Percentiles rank a stretch among this genome's conserved stretches.
Conservation (phyloP, 768 basidiomycete species). For the Lactarius sanguifluus region DNA sequence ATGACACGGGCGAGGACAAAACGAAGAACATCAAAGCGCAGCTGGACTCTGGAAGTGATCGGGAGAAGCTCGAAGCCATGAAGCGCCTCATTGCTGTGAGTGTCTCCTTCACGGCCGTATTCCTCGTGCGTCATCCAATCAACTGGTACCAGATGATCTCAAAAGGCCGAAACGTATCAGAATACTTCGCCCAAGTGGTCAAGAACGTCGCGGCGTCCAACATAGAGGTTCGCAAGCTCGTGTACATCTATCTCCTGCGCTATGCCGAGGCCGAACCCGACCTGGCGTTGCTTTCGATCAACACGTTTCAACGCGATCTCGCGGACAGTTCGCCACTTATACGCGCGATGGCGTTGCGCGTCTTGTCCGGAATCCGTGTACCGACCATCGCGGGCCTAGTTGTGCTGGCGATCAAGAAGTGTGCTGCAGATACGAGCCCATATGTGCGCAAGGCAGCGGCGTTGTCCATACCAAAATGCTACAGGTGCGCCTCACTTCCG, state of each 20-base stretch:
- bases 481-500: constrained; percentile 50
- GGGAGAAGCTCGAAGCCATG: constrained; percentile 93
- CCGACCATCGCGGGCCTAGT: constrained; percentile 86
- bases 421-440: constrained; percentile 86
- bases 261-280: constrained; percentile 95
- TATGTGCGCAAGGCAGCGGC: constrained; percentile 95
- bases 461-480: constrained; percentile 83
- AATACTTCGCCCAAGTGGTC: constrained; percentile 95
- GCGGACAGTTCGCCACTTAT: constrained; percentile 91
- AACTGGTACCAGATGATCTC: constrained; percentile 71
- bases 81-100: constrained; percentile 90
- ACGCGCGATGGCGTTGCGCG: constrained; percentile 92
- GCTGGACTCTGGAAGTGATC: constrained; percentile 83
- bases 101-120: constrained; percentile 26
- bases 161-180: constrained; percentile 86
- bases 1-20: constrained; percentile 78
- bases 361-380: constrained; percentile 88
- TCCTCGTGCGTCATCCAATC: constrained; percentile 9
- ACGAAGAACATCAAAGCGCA: constrained; percentile 80
- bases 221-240: constrained; percentile 93
- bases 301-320: constrained; percentile 97
- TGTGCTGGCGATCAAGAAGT: constrained; percentile 87
- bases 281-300: constrained; percentile 92
- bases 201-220: constrained; percentile 94
- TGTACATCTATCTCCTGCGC: constrained; percentile 95